phyloP scores from a whole-genome alignment of 768 basidiomycete species.

The Mycena indigotica region DNA sequence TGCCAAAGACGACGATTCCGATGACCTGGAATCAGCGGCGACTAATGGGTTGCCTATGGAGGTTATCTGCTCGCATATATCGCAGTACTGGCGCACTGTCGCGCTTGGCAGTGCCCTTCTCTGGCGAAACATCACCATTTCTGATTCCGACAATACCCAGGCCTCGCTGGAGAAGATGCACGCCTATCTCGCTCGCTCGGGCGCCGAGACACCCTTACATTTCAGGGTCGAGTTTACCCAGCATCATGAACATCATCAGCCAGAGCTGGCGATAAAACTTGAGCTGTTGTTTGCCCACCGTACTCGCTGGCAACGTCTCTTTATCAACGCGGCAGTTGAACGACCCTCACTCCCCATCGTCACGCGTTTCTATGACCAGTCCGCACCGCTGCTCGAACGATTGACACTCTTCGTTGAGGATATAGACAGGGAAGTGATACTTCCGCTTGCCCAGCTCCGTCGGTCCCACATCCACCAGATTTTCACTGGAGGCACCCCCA shows the following conservation, averaged over 20 bases:
- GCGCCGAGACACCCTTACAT: constrained; percentile 1
- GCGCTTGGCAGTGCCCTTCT: constrained; percentile 12
- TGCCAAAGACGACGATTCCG: constrained; percentile 2
- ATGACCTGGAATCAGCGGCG: not conserved
- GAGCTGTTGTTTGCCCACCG: constrained; percentile 35
- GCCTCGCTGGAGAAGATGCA: constrained; percentile 11
- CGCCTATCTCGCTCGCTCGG: constrained; percentile 17
- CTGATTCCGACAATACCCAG: too few relatives aligned
- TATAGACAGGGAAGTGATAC: constrained; percentile 26
- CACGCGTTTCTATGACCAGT: constrained; percentile 29
- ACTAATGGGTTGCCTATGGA: not conserved
- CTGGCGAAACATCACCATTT: constrained; percentile 18
- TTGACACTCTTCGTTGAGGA: constrained; percentile 42
- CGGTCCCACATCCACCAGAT: constrained; percentile 25
- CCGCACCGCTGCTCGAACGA: constrained; percentile 38
- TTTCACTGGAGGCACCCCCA: constrained; percentile 32
- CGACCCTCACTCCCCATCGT: constrained; percentile 29
- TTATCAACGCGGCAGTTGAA: constrained; percentile 33
- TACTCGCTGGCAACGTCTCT: constrained; percentile 40
- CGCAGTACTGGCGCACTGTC: constrained; percentile 12
- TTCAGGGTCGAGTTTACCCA: constrained; percentile 12
- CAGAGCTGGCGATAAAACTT: constrained; percentile 21
- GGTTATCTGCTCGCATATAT: constrained; percentile 17
- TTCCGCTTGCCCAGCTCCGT: constrained; percentile 15
- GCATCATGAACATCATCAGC: not conserved